Evolutionary conservation across 1,139 yeast species (phyloP).

Genomic region (Arxiozyma telluris): DNA sequence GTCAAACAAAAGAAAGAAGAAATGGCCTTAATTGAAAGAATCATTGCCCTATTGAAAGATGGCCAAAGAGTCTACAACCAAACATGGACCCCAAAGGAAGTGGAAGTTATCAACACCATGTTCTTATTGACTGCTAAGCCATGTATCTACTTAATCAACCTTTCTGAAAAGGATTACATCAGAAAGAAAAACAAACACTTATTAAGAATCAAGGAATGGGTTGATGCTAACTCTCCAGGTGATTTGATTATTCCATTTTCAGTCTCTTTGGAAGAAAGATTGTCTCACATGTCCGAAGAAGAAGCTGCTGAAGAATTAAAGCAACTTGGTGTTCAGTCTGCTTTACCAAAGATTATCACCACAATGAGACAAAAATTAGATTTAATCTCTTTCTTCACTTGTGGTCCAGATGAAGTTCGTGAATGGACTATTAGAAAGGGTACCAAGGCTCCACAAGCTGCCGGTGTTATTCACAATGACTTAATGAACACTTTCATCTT

Average conservation of each 20-base stretch:
- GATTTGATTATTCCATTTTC: constrained; percentile 91
- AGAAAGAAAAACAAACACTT: constrained; percentile 97
- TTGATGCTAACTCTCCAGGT: constrained; percentile 88
- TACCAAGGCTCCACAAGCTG: constrained; percentile 82
- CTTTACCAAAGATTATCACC: constrained; percentile 79
- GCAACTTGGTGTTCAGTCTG: constrained; percentile 73
- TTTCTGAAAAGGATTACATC: constrained; percentile 87
- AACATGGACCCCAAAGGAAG: constrained; percentile 82
- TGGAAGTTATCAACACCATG: constrained; percentile 81
- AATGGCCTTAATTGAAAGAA: constrained; percentile 67
- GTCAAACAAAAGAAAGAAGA: constrained; percentile 93
- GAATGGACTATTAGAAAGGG: constrained; percentile 85
- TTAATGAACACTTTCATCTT: constrained; percentile 68
- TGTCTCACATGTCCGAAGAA: constrained; percentile 82
- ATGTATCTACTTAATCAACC: constrained; percentile 85
- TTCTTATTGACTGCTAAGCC: constrained; percentile 90
- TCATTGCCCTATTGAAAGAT: constrained; percentile 64
- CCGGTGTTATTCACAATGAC: constrained; percentile 79
- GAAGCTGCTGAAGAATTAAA: constrained; percentile 89
- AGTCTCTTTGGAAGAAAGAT: constrained; percentile 85
- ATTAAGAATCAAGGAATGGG: constrained; percentile 91
- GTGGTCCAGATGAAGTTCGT: constrained; percentile 80
- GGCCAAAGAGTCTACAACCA: constrained; percentile 92
- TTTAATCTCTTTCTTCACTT: constrained; percentile 74
- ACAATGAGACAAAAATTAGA: constrained; percentile 78